Evolutionary conservation across 2,329 filamentous ascomycete genomes (phyloP).

Genomic region (Tolypocladium capitatum): DNA sequence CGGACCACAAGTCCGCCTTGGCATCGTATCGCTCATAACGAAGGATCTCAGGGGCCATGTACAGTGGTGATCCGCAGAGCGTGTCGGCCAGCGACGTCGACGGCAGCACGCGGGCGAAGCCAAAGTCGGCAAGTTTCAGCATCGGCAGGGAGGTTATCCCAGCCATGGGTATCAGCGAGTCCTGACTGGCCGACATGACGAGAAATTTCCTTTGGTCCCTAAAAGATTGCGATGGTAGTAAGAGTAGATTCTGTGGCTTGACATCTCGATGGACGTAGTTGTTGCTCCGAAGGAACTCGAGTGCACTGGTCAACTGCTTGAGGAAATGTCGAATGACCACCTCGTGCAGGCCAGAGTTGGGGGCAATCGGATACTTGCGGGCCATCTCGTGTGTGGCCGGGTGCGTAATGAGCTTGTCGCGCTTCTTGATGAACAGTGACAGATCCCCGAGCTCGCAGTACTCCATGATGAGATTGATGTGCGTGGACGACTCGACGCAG

Average conservation of each 20-base stretch:
- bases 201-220: slow-evolving; percentile 39
- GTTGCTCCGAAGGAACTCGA: slow-evolving; percentile 72
- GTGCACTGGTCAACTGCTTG: slow-evolving; percentile 83
- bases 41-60: slow-evolving; percentile 97
- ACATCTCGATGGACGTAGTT: slow-evolving; percentile 94
- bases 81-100: slow-evolving; percentile 89
- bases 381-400: slow-evolving; percentile 82
- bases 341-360: slow-evolving; percentile 80
- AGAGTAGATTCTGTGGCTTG: slow-evolving; percentile 89
- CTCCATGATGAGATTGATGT: slow-evolving; percentile 97
- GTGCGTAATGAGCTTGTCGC: slow-evolving; percentile 66
- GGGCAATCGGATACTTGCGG: slow-evolving; percentile 76
- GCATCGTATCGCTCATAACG: slow-evolving; percentile 96
- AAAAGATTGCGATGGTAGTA: slow-evolving; percentile 71
- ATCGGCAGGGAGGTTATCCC: slow-evolving; percentile 80
- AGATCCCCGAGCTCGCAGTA: slow-evolving; percentile 93
- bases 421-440: slow-evolving; percentile 91
- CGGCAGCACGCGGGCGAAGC: slow-evolving; percentile 88
- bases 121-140: slow-evolving; percentile 96
- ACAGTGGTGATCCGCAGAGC: slow-evolving; percentile 87
- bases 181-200: slow-evolving; percentile 62
- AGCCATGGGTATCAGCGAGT: slow-evolving; percentile 67
- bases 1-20: slow-evolving; percentile 94
- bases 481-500: slow-evolving; percentile 72
- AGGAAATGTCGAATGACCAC: slow-evolving; percentile 94